A percentile compares a stretch with the other conserved stretches of the same genome.
Evolutionary conservation across 2,329 filamentous ascomycete genomes (phyloP).

Genomic region (Ilyonectria robusta): DNA sequence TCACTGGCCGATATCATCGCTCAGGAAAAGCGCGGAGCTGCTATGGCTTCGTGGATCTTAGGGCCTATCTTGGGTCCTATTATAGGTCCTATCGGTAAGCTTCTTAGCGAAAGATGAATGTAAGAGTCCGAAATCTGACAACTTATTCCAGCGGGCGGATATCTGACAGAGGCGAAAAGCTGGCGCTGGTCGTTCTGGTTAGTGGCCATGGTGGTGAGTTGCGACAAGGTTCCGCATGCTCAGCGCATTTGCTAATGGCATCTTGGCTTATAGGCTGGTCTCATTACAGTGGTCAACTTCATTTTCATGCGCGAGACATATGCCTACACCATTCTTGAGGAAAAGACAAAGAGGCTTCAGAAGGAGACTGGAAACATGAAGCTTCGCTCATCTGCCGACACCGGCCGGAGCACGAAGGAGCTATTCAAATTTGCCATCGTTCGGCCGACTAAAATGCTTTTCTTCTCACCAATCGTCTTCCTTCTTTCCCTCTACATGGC

Average conservation of each 20-base stretch:
- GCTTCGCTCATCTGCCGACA: slow-evolving; percentile 47
- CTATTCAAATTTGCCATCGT: slow-evolving; percentile 66
- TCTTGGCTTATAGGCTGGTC: slow-evolving; percentile 43
- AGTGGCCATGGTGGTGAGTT: slow-evolving; percentile 59
- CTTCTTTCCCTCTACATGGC: slow-evolving; percentile 68
- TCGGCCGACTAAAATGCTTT: slow-evolving; percentile 67
- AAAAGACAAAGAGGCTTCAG: slow-evolving; percentile 58
- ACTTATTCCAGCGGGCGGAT: slow-evolving; percentile 58
- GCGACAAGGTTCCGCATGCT: neutral
- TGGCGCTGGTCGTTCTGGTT: slow-evolving; percentile 69
- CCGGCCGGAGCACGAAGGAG: slow-evolving; percentile 43
- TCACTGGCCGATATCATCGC: slow-evolving; percentile 66
- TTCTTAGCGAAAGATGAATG: slow-evolving; percentile 50
- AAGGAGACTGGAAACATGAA: slow-evolving; percentile 58
- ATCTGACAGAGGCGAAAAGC: slow-evolving; percentile 58
- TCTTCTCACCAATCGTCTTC: slow-evolving; percentile 66
- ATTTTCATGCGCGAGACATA: slow-evolving; percentile 60
- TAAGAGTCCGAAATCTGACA: slow-evolving; percentile 14
- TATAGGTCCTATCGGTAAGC: slow-evolving; percentile 62
- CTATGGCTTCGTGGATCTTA: slow-evolving; percentile 63
- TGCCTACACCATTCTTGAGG: slow-evolving; percentile 55
- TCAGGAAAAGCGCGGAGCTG: slow-evolving; percentile 61
- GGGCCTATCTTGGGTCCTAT: slow-evolving; percentile 66
- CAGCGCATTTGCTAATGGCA: slow-evolving; percentile 20
- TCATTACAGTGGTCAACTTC: slow-evolving; percentile 50